These are phyloP conservation scores for Tylopilus sp. DNA, from an alignment of 768 basidiomycete species.

Conservation along the genomic window DNA sequence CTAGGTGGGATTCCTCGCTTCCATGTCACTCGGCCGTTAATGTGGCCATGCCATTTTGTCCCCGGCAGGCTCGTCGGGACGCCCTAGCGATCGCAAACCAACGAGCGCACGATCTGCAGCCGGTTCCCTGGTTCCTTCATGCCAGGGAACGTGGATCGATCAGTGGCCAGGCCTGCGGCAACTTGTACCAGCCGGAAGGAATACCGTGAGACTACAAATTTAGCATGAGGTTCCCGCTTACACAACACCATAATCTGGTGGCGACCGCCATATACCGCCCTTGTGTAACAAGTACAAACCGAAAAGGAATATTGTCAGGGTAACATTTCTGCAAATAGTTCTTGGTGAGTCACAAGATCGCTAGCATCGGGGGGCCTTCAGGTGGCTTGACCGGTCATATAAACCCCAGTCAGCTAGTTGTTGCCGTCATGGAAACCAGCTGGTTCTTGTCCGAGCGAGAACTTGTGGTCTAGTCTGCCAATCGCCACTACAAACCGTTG, in stretches of 20 bases:
- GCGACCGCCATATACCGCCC: conserved; percentile 11
- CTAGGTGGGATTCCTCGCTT: background rate
- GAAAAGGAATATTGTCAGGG: conserved; percentile 3
- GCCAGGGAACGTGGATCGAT: background rate
- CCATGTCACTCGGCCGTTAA: background rate
- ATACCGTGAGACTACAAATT: background rate
- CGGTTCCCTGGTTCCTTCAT: background rate
- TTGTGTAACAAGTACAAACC: background rate
- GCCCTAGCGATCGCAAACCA: background rate
- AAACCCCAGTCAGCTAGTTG: background rate
- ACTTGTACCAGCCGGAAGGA: conserved; percentile 1
- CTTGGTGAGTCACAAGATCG: background rate
- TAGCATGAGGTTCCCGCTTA: background rate
- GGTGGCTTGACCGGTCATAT: background rate
- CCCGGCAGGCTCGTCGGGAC: background rate
- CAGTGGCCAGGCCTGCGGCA: background rate
- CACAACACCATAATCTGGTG: background rate
- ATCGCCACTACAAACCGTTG: background rate
- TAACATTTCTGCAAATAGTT: background rate
- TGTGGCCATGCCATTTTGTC: background rate
- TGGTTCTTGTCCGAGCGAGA: background rate
- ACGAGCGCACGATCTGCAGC: background rate
- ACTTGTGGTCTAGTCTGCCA: too few relatives aligned
- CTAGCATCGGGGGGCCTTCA: background rate
- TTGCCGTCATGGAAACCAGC: conserved; percentile 18